Evolutionary conservation across 106 monocot genomes (phyloP).

Genomic region (Acorus calamus): DNA sequence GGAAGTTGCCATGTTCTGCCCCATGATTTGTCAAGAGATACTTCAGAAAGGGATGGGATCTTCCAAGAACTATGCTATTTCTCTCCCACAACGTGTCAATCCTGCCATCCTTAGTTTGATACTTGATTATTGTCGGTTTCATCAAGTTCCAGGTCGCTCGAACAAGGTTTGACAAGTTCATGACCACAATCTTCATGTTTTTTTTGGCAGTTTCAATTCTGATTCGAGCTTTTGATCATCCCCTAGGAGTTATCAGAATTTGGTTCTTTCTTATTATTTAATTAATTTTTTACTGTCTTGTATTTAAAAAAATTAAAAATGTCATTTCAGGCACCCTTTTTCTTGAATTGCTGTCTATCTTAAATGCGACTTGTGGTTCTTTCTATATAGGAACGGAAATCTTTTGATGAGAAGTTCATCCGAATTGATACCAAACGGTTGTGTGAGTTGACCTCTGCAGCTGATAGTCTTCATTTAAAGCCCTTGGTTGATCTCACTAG

Average conservation of each 20-base stretch:
- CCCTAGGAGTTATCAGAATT: neutral
- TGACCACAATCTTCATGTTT: too few species aligned
- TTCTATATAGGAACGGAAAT: slow-evolving; percentile 63
- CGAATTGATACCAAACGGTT: slow-evolving; percentile 71
- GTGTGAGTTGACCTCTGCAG: slow-evolving; percentile 92
- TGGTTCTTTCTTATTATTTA: too few species aligned
- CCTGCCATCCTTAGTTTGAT: slow-evolving; percentile 67
- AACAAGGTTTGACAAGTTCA: slow-evolving; percentile 52
- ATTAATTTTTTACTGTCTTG: too few species aligned
- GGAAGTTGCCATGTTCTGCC: slow-evolving; percentile 97
- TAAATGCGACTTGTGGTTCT: too few species aligned
- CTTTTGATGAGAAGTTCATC: slow-evolving; percentile 84
- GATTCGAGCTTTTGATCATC: too few species aligned
- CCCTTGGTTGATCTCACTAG: slow-evolving; percentile 91
- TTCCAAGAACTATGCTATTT: slow-evolving; percentile 85
- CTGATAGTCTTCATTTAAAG: slow-evolving; percentile 82
- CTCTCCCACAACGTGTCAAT: slow-evolving; percentile 81
- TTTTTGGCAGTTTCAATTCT: too few species aligned
- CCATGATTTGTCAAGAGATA: slow-evolving; percentile 82
- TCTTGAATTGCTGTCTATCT: neutral
- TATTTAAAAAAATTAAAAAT: neutral
- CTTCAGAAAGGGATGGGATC: slow-evolving; percentile 75
- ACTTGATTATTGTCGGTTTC: slow-evolving; percentile 97
- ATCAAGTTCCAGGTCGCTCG: slow-evolving; percentile 89
- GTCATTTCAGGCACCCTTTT: neutral